Conservation (phyloP, 176 grass and related monocot genomes). For the Oryza rufipogon region DNA sequence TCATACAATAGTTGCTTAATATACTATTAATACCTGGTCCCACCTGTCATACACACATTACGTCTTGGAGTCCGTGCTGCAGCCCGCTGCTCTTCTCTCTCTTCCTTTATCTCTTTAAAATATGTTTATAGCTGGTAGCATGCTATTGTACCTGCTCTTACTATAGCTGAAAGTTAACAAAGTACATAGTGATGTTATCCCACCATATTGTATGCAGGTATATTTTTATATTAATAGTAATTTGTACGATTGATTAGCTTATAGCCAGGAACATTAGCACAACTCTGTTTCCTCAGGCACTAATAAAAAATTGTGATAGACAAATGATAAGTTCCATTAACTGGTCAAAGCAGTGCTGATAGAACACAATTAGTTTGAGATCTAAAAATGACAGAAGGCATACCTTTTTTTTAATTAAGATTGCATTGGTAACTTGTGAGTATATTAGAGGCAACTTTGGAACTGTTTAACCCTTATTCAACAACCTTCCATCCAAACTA, state of each 20-base stretch:
- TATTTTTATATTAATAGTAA: not conserved
- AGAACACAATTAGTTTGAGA: not conserved
- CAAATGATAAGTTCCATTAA: not conserved
- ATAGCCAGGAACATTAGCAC: not conserved
- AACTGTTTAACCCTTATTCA: too few relatives aligned
- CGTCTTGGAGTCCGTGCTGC: too few relatives aligned
- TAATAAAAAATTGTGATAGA: not conserved
- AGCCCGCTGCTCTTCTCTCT: too few relatives aligned
- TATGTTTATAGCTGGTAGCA: not conserved
- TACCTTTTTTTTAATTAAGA: not conserved
- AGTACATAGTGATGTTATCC: not conserved
- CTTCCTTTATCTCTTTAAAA: too few relatives aligned
- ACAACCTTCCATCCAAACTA: too few relatives aligned
- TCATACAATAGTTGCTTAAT: too few relatives aligned
- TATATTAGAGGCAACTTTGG: not conserved
- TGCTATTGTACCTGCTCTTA: too few relatives aligned
- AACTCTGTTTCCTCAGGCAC: not conserved
- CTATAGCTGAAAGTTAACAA: not conserved
- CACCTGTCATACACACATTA: too few relatives aligned
- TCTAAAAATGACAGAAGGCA: not conserved
- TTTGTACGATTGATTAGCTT: conserved; percentile 5
- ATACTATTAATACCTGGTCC: too few relatives aligned
- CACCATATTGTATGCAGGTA: not conserved
- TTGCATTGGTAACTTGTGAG: not conserved
- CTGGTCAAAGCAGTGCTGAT: too few relatives aligned